Evolutionary conservation across 2,329 filamentous ascomycete genomes (phyloP).

Genomic region (Colletotrichum lentis): DNA sequence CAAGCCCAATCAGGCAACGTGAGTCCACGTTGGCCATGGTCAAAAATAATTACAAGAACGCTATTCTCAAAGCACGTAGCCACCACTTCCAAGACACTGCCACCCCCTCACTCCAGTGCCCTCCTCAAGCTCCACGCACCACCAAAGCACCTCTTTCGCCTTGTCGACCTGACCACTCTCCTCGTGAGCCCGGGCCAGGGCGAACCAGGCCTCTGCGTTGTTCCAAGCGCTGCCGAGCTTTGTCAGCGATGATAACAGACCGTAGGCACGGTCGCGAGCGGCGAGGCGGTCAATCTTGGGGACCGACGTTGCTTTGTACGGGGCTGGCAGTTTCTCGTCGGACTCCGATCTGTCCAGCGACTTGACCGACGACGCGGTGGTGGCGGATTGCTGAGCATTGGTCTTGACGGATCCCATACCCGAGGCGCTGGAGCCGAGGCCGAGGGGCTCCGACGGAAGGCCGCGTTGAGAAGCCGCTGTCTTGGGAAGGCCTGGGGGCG

Average conservation of each 20-base stretch:
- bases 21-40: background rate
- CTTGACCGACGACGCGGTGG: conserved; percentile 27
- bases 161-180: conserved; percentile 85
- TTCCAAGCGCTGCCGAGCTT: conserved; percentile 91
- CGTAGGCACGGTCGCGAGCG: conserved; percentile 87
- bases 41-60: conserved; percentile 1
- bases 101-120: conserved; percentile 80
- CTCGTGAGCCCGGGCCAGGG: conserved; percentile 86
- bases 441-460: conserved; percentile 58
- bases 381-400: conserved; percentile 31
- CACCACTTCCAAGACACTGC: conserved; percentile 72
- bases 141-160: conserved; percentile 93
- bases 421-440: conserved; percentile 48
- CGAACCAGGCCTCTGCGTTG: conserved; percentile 90
- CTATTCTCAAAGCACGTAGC: conserved; percentile 66
- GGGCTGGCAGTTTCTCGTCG: conserved; percentile 57
- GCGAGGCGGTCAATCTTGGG: conserved; percentile 84
- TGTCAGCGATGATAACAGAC: conserved; percentile 81
- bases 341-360: conserved; percentile 40
- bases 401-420: conserved; percentile 34
- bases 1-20: background rate
- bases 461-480: conserved; percentile 23
- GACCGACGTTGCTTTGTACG: conserved; percentile 67
- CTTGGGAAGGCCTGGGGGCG: conserved; percentile 23
- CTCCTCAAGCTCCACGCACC: conserved; percentile 96